Evolutionary conservation across 768 basidiomycete genomes (phyloP), one percentile per base, ranked within the genome.

Genomic region (Scleroderma citrinum): DNA sequence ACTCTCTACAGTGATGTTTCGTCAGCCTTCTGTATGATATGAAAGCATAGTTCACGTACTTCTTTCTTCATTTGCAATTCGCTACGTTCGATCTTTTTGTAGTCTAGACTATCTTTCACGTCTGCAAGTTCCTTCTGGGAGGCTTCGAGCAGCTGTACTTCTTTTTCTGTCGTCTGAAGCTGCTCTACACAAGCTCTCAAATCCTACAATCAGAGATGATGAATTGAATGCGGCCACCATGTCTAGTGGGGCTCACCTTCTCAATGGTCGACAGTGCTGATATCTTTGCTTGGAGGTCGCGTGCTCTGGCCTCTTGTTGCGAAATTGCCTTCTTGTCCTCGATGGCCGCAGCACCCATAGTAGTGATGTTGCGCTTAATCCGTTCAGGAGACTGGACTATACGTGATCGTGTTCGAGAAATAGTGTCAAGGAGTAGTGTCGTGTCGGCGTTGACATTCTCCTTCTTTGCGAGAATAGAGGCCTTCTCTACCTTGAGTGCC

Each of bases 381-480:
- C 92, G 78, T 41, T 95, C 93, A 0, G 93, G 93, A 0, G 90
- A 92, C 63, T 92, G 89, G 3, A 96, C 92, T 53, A 96, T 85
- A 23, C 92, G 81, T 24, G 81, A 72, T 44, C 81, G 76, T 0
- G 82, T 82, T 37, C 83, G 79, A 12, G 70, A 68, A 53, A 89
- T 82, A 39, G 74, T 71, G 49, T 87, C 83, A 36, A 76, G 70
- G 20, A 83, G 69, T 38, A 75, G 72, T 7, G 77, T 70, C 10
- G 83, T 74, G 44, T 90, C 84, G 2, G 71, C 71, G 52, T 78
- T 79, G 23, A 87, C 70, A 49, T 66, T 73, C 70, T 87, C 83
- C 82, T 83, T 87, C 50, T 81, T 81, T 52, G 83, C 73, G 21
- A 83, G 69, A 17, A 88, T 62, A 3, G 66, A 67, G 17, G 77